phyloP scores from a whole-genome alignment of 176 grass and related monocot species.

The Musa itinerans region DNA sequence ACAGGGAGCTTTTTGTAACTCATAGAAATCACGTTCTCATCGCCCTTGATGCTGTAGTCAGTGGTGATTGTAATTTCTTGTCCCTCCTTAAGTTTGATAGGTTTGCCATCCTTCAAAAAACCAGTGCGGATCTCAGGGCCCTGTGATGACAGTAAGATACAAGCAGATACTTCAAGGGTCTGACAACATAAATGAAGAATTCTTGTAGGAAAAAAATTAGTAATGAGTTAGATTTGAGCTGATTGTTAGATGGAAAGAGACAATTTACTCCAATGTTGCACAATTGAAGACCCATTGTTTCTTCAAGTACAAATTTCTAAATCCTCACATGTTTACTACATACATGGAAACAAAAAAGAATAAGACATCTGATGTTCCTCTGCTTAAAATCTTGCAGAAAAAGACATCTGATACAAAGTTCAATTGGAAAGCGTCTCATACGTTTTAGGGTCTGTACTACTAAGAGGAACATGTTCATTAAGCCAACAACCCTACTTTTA shows the following conservation, averaged over 20 bases:
- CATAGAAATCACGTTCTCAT: slow-evolving; percentile 17
- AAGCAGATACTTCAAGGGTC: neutral
- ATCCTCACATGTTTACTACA: neutral
- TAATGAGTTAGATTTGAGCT: neutral
- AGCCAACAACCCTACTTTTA: too few species aligned
- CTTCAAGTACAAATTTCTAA: neutral
- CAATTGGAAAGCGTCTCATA: too few species aligned
- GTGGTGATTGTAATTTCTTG: slow-evolving; percentile 13
- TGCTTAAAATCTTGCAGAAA: too few species aligned
- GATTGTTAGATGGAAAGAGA: neutral
- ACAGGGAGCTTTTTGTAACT: slow-evolving; percentile 18
- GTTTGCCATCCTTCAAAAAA: slow-evolving; percentile 16
- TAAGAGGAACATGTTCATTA: too few species aligned
- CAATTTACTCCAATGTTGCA: neutral
- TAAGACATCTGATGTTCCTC: too few species aligned
- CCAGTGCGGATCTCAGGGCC: slow-evolving; percentile 17
- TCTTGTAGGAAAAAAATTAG: neutral
- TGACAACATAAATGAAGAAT: neutral
- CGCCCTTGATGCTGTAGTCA: slow-evolving; percentile 15
- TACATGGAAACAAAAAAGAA: neutral
- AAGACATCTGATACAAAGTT: too few species aligned
- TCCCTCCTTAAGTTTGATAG: slow-evolving; percentile 13
- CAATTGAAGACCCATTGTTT: neutral
- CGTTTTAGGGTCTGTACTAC: too few species aligned
- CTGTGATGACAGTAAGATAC: neutral